Evolutionary conservation across 2,329 filamentous ascomycete genomes (phyloP).

Genomic region (Periconia digitata): DNA sequence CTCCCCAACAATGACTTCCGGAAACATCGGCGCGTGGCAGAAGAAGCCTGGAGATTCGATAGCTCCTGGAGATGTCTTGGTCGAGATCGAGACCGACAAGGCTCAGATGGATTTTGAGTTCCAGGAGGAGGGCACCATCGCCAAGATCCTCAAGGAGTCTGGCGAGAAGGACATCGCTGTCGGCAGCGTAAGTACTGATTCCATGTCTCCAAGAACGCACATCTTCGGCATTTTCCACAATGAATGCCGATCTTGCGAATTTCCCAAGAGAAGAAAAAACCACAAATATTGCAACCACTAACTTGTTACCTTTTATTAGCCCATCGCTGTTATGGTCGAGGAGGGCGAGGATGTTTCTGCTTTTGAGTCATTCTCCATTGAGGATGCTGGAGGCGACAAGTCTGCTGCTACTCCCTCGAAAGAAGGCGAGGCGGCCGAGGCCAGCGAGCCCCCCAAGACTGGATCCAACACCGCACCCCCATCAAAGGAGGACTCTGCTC

Average conservation of each 20-base stretch:
- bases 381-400: conserved; percentile 87
- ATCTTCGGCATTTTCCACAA: too few species aligned
- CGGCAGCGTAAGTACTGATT: conserved; percentile 70
- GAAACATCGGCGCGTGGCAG: conserved; percentile 97
- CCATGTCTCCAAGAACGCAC: not conserved
- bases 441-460: conserved; percentile 61
- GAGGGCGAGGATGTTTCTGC: conserved; percentile 84
- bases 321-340: conserved; percentile 92
- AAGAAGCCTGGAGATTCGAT: conserved; percentile 92
- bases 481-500: conserved; percentile 52
- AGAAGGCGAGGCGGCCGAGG: conserved; percentile 60
- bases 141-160: conserved; percentile 89
- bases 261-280: not conserved
- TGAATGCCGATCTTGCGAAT: too few species aligned
- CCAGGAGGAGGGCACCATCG: conserved; percentile 94
- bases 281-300: conserved; percentile 16
- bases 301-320: conserved; percentile 62
- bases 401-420: conserved; percentile 64
- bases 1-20: conserved; percentile 95
- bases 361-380: conserved; percentile 84
- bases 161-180: conserved; percentile 94
- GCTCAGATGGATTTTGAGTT: conserved; percentile 99
- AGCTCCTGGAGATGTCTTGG: conserved; percentile 88
- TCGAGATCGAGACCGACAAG: conserved; percentile 99
- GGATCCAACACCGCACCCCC: conserved; percentile 61